These are phyloP conservation scores for Scutellaria minor DNA, from an alignment of 257 asterid species.

Conservation along the genomic window DNA sequence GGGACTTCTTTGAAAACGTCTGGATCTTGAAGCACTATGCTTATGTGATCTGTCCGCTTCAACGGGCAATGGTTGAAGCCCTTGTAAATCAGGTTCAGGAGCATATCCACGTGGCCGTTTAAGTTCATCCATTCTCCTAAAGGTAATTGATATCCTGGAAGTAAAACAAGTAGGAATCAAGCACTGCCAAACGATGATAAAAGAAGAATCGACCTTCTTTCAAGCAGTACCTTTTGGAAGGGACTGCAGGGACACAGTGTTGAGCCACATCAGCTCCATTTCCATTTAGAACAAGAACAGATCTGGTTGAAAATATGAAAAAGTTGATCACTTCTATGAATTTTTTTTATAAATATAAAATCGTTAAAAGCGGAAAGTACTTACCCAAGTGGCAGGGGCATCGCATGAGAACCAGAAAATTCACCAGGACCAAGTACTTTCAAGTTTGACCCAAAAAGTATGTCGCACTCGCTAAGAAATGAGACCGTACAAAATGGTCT, in stretches of 20 bases:
- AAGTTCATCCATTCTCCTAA: slow-evolving; percentile 81
- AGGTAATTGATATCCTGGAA: slow-evolving; percentile 87
- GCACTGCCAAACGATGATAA: background rate
- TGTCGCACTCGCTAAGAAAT: slow-evolving; percentile 75
- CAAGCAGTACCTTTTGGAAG: slow-evolving; percentile 63
- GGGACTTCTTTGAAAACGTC: slow-evolving; percentile 41
- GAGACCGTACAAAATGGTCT: slow-evolving; percentile 90
- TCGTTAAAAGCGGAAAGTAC: slow-evolving; percentile 17
- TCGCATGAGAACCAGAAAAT: slow-evolving; percentile 62
- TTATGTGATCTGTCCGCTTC: slow-evolving; percentile 41
- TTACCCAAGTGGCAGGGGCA: slow-evolving; percentile 84
- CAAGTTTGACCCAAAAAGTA: slow-evolving; percentile 71
- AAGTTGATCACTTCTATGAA: background rate
- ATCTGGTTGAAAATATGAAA: slow-evolving; percentile 47
- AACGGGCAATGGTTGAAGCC: slow-evolving; percentile 67
- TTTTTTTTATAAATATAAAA: background rate
- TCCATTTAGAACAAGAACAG: slow-evolving; percentile 77
- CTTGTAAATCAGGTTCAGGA: slow-evolving; percentile 78
- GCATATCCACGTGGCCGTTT: slow-evolving; percentile 67
- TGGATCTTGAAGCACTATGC: slow-evolving; percentile 41
- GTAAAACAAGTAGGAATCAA: slow-evolving; percentile 14
- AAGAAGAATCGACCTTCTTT: slow-evolving; percentile 4
- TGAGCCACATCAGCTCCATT: slow-evolving; percentile 91
- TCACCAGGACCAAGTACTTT: slow-evolving; percentile 74
- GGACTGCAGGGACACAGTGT: slow-evolving; percentile 84